Conservation (phyloP, 1,284 basidiomycete genomes). For the Amanita bisporigera region DNA sequence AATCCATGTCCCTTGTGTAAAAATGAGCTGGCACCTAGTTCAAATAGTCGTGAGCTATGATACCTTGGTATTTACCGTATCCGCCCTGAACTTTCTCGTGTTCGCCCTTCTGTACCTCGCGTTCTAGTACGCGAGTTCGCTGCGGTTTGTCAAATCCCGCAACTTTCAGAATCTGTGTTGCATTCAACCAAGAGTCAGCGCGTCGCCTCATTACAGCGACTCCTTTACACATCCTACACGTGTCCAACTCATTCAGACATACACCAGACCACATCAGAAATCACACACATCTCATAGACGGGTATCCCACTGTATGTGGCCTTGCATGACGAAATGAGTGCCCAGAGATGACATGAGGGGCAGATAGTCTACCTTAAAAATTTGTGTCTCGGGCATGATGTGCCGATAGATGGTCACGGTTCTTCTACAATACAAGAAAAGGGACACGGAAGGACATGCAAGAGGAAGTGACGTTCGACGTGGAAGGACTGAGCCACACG, state of each 20-base stretch:
- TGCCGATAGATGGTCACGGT: not conserved
- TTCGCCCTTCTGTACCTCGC: slow-evolving; percentile 98
- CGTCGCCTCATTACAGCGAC: slow-evolving; percentile 98
- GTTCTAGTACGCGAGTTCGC: slow-evolving; percentile 94
- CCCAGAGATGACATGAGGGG: slow-evolving; percentile 22
- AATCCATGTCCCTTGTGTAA: slow-evolving; percentile 91
- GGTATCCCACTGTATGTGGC: slow-evolving; percentile 89
- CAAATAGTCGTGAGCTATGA: not conserved
- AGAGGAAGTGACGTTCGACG: not conserved
- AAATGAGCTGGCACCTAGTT: slow-evolving; percentile 27
- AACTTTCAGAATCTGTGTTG: slow-evolving; percentile 99
- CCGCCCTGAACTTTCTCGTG: slow-evolving; percentile 99
- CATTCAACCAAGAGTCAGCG: slow-evolving; percentile 97
- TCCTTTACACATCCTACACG: slow-evolving; percentile 86
- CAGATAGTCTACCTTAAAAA: slow-evolving; percentile 67
- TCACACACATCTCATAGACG: slow-evolving; percentile 82
- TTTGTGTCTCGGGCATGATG: slow-evolving; percentile 75
- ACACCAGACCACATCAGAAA: slow-evolving; percentile 44
- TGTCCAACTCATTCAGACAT: slow-evolving; percentile 43
- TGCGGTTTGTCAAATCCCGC: slow-evolving; percentile 99
- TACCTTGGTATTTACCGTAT: slow-evolving; percentile 99
- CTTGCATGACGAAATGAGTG: slow-evolving; percentile 47
- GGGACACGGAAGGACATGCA: not conserved
- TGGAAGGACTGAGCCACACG: not conserved
- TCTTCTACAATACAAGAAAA: not conserved